phyloP scores from a whole-genome alignment of 2,329 filamentous ascomycete species.

The Colletotrichum tanaceti region DNA sequence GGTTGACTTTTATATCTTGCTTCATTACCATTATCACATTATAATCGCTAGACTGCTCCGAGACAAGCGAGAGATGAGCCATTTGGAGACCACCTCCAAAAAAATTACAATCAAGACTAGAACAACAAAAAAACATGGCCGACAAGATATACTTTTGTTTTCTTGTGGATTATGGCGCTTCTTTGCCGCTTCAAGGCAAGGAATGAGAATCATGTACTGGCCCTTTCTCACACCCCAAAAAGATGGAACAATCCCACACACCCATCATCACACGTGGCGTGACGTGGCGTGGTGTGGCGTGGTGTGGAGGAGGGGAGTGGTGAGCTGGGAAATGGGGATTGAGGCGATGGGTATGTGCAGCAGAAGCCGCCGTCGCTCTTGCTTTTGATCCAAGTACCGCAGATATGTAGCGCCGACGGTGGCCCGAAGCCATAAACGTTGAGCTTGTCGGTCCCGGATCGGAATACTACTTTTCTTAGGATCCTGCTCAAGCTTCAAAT shows the following conservation, averaged over 20 bases:
- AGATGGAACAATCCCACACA: too few species aligned
- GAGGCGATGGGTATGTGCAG: background rate
- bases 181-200: too few species aligned
- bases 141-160: background rate
- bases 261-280: too few species aligned
- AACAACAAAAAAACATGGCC: too few species aligned
- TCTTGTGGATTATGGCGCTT: background rate
- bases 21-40: too few species aligned
- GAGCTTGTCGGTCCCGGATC: background rate
- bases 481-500: background rate
- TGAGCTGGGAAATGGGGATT: background rate
- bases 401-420: background rate
- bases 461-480: background rate
- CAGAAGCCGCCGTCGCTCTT: background rate
- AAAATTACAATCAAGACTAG: background rate
- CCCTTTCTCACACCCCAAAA: background rate
- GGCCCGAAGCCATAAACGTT: too few species aligned
- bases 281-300: too few species aligned
- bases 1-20: too few species aligned
- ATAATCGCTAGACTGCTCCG: background rate
- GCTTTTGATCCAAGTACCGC: background rate
- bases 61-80: background rate
- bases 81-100: too few species aligned
- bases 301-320: too few species aligned
- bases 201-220: too few species aligned